Evolutionary conservation across 2,329 filamentous ascomycete genomes (phyloP).

Genomic region (Orbilia blumenaviensis): DNA sequence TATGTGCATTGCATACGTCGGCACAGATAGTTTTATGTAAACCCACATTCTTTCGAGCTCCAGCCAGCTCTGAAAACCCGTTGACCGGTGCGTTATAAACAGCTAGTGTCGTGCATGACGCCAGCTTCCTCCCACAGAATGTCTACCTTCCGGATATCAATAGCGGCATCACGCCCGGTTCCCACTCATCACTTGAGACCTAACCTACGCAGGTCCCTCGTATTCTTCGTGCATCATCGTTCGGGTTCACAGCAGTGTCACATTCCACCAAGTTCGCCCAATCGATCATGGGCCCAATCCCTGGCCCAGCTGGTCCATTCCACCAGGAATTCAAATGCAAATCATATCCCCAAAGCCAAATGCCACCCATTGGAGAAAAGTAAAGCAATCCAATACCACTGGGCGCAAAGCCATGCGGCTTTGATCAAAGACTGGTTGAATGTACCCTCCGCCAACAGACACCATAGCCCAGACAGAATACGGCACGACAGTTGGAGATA

Average conservation of each 20-base stretch:
- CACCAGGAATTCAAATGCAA: background rate
- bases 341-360: background rate
- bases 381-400: background rate
- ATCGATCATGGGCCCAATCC: background rate
- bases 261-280: background rate
- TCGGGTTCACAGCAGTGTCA: background rate
- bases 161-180: background rate
- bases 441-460: background rate
- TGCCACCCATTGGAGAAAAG: background rate
- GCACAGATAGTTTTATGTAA: too few relatives aligned
- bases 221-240: constrained; percentile 29
- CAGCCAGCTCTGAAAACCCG: too few relatives aligned
- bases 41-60: too few relatives aligned
- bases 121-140: background rate
- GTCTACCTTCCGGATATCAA: background rate
- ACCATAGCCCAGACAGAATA: background rate
- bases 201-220: background rate
- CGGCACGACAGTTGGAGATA: background rate
- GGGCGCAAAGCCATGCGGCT: background rate
- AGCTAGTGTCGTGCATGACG: background rate
- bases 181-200: background rate
- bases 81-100: background rate
- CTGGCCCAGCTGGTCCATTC: background rate
- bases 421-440: background rate
- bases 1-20: too few relatives aligned